A percentile compares a stretch with the other conserved stretches of the same genome.
These are phyloP conservation scores for Trichosanthes cucumerina DNA, from an alignment of 306 rosid species.

Conservation along the genomic window DNA sequence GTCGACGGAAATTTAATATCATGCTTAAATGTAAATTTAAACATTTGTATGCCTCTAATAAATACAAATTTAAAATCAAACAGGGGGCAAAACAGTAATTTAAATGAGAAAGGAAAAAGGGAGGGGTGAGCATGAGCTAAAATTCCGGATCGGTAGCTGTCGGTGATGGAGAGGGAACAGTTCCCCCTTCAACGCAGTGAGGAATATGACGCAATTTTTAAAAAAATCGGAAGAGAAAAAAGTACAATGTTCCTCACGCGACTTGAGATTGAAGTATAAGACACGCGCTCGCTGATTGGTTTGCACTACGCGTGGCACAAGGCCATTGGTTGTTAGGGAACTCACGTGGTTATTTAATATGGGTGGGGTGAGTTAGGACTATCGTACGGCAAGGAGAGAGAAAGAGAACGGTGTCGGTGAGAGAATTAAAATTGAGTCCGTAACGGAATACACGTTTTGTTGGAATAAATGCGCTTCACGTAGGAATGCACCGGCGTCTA, in stretches of 20 bases:
- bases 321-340: not conserved
- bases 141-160: not conserved
- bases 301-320: not conserved
- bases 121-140: not conserved
- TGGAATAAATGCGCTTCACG: not conserved
- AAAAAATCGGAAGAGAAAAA: not conserved
- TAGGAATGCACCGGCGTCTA: not conserved
- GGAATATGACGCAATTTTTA: not conserved
- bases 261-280: fast-evolving
- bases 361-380: not conserved
- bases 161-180: conserved; percentile 6
- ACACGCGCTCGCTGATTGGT: not conserved
- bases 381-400: not conserved
- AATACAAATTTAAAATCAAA: not conserved
- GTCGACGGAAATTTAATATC: no score
- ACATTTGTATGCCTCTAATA: no score
- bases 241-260: not conserved
- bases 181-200: not conserved
- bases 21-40: no score
- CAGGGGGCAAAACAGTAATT: not conserved
- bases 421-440: not conserved
- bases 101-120: not conserved
- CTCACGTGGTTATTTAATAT: not conserved
- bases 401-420: conserved; percentile 7
- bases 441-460: not conserved